phyloP scores from a whole-genome alignment of 2,329 filamentous ascomycete species.

The Whalleya microplaca region DNA sequence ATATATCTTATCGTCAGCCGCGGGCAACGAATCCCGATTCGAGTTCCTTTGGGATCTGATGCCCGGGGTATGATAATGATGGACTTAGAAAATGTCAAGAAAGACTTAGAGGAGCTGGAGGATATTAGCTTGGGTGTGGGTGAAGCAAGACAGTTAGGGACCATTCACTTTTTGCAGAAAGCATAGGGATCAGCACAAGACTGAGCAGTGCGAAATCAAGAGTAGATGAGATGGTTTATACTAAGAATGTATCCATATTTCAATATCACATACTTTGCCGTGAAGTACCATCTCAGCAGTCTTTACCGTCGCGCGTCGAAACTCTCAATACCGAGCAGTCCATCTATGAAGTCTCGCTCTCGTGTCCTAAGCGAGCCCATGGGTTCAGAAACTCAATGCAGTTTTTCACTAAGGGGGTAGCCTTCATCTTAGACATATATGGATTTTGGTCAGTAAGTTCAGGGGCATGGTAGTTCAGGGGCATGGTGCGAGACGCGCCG shows the following conservation, averaged over 20 bases:
- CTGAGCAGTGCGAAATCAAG: too few relatives aligned
- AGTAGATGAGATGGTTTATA: too few relatives aligned
- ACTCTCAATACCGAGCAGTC: slow-evolving; percentile 20
- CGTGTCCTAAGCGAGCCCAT: slow-evolving; percentile 23
- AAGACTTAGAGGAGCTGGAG: slow-evolving; percentile 41
- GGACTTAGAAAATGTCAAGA: slow-evolving; percentile 36
- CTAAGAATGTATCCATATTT: too few relatives aligned
- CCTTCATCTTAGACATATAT: slow-evolving; percentile 23
- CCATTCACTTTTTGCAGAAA: slow-evolving; percentile 7
- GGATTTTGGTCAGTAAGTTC: slow-evolving; percentile 18
- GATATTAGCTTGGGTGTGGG: slow-evolving; percentile 35
- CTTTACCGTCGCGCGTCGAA: too few relatives aligned
- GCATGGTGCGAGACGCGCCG: too few relatives aligned
- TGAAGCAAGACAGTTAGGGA: slow-evolving; percentile 17
- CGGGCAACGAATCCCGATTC: slow-evolving; percentile 43
- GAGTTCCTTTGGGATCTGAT: slow-evolving; percentile 46
- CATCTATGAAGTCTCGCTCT: slow-evolving; percentile 24
- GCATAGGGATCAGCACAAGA: too few relatives aligned
- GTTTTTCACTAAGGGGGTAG: slow-evolving; percentile 20
- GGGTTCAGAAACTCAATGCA: slow-evolving; percentile 30
- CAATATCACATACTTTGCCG: too few relatives aligned
- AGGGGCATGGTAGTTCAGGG: slow-evolving; percentile 19
- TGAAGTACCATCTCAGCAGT: too few relatives aligned
- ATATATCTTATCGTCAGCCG: slow-evolving; percentile 41
- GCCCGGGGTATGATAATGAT: slow-evolving; percentile 40